Base-by-base conservation (phyloP, 257 asterid species). In the Gardenia jasminoides region DNA sequence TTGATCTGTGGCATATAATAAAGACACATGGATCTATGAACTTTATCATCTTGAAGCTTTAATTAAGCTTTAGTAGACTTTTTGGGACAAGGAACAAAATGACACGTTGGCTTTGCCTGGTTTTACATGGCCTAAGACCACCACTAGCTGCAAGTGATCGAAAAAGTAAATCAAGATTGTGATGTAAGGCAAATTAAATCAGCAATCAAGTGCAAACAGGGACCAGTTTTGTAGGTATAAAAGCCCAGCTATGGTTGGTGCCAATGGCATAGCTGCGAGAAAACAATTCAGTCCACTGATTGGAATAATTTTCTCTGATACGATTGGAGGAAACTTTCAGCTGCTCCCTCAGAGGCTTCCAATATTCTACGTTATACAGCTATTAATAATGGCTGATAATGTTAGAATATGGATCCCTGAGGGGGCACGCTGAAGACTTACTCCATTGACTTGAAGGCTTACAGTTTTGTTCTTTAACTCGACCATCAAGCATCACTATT, bases 301-400 rank as follows among this genome's bases (percentile, higher is more conserved):
- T 19, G 20, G 36, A 6, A 26, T 58, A 3, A 44, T 43, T 62
- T n/a, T 31, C 61, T 30, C 30, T 19, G 13, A 41, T 36, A 36
- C 4, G 50, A 24, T 72, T 71, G 70, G 84, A 77, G 72, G 36
- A 76, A 26, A 6, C 58, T 62, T 73, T 65, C 81, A 48, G 68
- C 70, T n/a, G 47, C 73, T n/a, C n/a, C 74, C 84, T 77, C 67
- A 76, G 47, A 79, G 59, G 79, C 77, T 61, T 76, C 77, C 81
- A 66, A 39, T 81, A 67, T 66, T 36, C 15, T 11, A 59, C 64
- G 52, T 50, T 77, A 48, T 36, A 36, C 8, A 26, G 36, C 50
- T 17, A 41, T 50, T 72, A 33, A 20, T 20, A 31, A 4, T 39
- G 46, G 48, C 76, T 72, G 19, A 36, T 56, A n/a, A 5, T 39